Evolutionary conservation across 75 land plant genomes (phyloP), one percentile per base, ranked within the genome.

Genomic region (Isoetes taiwanensis): DNA sequence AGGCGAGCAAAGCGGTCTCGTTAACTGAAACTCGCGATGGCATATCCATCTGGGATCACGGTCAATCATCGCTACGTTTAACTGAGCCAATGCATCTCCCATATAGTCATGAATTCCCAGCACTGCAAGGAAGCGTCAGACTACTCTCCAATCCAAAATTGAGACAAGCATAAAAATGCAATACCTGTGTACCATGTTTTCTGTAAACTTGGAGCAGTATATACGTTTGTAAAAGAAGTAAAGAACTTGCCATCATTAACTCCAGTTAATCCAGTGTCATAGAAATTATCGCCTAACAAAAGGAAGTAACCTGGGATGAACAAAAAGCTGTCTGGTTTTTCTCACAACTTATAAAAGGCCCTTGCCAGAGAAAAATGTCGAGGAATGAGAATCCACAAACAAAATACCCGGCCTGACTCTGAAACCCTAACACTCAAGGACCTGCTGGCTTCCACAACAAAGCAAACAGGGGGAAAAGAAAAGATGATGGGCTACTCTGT

Each of bases 201-300:
- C 34, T 86, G 84, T 54, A 90, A 56, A 66, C 94, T 86, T 20
- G 69, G 34, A 1, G 94, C 94, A 5, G 97, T 86, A 63, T 86
- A 90, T 34, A 90, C 60, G 10, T 74, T 63, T 26, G 76, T 57
- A 58, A 83, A 86, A 1, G 93, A 90, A 0, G 72, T 58, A 10
- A 58, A 34, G 46, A 90, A 90, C 0, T 42, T 54, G 0, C 64
- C 52, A 42, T 86, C 97, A 0, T 78, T 54, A 21, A 59, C 64
- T 1, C 77, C 65, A 2, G 41, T 70, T 31, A 86, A 43, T 23
- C 94, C 93, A 32, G 66, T 31, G 4, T 83, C 78, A 32, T 90
- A 90, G 74, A 90, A 86, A 31, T 90, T 90, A 57, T 90, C 97
- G 0, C 98, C 98, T 2, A 28, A 3, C 21, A 58, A 61, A 26